Conservation (phyloP, 2,329 filamentous ascomycete genomes). For the Clonostachys rhizophaga region DNA sequence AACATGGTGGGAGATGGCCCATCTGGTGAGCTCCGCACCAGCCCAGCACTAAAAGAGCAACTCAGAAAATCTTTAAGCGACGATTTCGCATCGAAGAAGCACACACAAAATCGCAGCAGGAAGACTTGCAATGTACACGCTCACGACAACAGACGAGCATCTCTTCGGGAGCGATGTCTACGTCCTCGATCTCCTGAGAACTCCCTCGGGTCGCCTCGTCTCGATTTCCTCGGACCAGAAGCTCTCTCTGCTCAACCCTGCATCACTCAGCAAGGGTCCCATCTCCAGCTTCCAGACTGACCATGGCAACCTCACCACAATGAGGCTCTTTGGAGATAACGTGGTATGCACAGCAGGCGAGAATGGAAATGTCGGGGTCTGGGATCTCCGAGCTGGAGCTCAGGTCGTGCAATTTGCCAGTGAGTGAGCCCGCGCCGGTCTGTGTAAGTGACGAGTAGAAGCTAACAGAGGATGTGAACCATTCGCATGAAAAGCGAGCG, state of each 20-base stretch:
- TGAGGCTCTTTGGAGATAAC: constrained; percentile 48
- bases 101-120: neutral
- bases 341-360: constrained; percentile 66
- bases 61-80: neutral
- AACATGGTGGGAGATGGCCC: too few relatives aligned
- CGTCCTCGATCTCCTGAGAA: constrained; percentile 52
- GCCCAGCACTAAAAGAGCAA: too few relatives aligned
- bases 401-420: constrained; percentile 38
- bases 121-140: constrained; percentile 22
- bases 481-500: constrained; percentile 24
- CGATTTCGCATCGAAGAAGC: neutral
- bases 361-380: constrained; percentile 62
- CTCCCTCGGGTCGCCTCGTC: constrained; percentile 41
- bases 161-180: constrained; percentile 38
- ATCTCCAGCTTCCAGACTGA: constrained; percentile 39
- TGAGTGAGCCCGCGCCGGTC: constrained; percentile 19
- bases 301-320: constrained; percentile 60
- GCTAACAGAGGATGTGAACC: too few relatives aligned
- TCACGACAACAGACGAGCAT: constrained; percentile 21
- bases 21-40: too few relatives aligned
- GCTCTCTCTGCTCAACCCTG: constrained; percentile 61
- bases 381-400: constrained; percentile 54
- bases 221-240: constrained; percentile 67
- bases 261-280: constrained; percentile 46
- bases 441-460: neutral